A percentile compares a stretch with the other conserved stretches of the same genome.
Conservation (phyloP, 306 rosid species). For the Cucurbita ficifolia region DNA sequence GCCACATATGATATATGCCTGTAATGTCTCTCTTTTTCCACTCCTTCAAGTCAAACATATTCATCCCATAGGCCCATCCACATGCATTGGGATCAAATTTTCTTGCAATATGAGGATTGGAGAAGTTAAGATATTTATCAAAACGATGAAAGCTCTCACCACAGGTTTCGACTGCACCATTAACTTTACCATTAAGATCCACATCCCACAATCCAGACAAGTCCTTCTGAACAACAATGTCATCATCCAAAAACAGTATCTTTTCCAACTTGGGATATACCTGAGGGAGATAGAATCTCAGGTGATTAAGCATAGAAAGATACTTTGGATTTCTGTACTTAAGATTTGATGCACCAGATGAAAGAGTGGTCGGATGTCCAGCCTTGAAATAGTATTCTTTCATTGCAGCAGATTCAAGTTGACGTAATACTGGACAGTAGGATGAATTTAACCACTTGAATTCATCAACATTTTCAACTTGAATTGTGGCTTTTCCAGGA, state of each 20-base stretch:
- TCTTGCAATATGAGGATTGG: slow-evolving; percentile 90
- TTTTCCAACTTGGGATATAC: slow-evolving; percentile 90
- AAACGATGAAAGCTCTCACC: slow-evolving; percentile 94
- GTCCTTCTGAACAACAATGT: slow-evolving; percentile 97
- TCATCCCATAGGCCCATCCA: slow-evolving; percentile 99
- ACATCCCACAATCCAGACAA: slow-evolving; percentile 77
- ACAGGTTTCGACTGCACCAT: slow-evolving; percentile 99
- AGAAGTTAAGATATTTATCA: slow-evolving; percentile 87
- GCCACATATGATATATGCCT: slow-evolving; percentile 99
- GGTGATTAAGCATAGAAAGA: slow-evolving; percentile 96
- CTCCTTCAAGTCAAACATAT: slow-evolving; percentile 77
- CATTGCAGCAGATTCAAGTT: slow-evolving; percentile 94
- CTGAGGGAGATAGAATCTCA: slow-evolving; percentile 94
- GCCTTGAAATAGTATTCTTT: slow-evolving; percentile 95
- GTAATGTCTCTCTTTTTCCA: slow-evolving; percentile 93
- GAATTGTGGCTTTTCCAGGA: slow-evolving; percentile 90
- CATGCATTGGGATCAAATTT: slow-evolving; percentile 91
- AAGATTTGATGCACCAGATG: slow-evolving; percentile 78
- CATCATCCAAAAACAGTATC: slow-evolving; percentile 89
- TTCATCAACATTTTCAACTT: slow-evolving; percentile 91
- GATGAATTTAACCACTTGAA: slow-evolving; percentile 95
- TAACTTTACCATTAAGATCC: slow-evolving; percentile 79
- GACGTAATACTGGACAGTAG: slow-evolving; percentile 87
- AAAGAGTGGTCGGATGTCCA: slow-evolving; percentile 51
- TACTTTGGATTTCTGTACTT: slow-evolving; percentile 85